Percentiles rank a stretch among this genome's conserved stretches.
Conservation (phyloP, 2,329 filamentous ascomycete genomes). For the Fusarium sp. region DNA sequence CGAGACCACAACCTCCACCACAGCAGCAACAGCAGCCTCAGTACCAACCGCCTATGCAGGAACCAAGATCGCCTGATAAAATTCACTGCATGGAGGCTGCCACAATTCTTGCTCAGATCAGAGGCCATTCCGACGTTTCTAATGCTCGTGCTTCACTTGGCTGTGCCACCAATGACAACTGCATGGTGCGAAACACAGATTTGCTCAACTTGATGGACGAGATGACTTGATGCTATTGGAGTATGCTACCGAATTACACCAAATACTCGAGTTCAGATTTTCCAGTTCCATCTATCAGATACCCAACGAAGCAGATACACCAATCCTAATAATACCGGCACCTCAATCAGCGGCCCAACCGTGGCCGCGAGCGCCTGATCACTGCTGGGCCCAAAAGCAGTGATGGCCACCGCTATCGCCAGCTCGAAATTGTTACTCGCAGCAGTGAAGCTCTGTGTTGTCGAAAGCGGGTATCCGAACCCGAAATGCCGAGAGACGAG, state of each 20-base stretch:
- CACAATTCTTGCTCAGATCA: conserved; percentile 54
- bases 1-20: not conserved
- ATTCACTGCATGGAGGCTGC: conserved; percentile 46
- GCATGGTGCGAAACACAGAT: conserved; percentile 51
- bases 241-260: too few species aligned
- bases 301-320: conserved; percentile 78
- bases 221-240: conserved; percentile 26
- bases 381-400: conserved; percentile 80
- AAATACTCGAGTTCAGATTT: not conserved
- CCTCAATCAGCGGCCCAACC: conserved; percentile 87
- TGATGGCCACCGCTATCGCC: conserved; percentile 87
- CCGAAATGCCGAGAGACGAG: conserved; percentile 71
- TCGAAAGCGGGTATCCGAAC: conserved; percentile 76
- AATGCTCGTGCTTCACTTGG: conserved; percentile 47
- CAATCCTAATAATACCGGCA: conserved; percentile 80
- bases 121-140: conserved; percentile 48
- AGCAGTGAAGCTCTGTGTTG: conserved; percentile 87
- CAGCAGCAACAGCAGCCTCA: not conserved
- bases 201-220: conserved; percentile 51
- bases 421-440: conserved; percentile 95
- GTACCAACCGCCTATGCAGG: not conserved
- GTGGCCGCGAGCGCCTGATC: conserved; percentile 85
- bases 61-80: conserved; percentile 24
- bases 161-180: conserved; percentile 42
- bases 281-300: conserved; percentile 58